Percentiles rank a stretch among this genome's conserved stretches.
Evolutionary conservation across 169 alveolate species (phyloP).

Genomic region (Plasmodium coatneyi): DNA sequence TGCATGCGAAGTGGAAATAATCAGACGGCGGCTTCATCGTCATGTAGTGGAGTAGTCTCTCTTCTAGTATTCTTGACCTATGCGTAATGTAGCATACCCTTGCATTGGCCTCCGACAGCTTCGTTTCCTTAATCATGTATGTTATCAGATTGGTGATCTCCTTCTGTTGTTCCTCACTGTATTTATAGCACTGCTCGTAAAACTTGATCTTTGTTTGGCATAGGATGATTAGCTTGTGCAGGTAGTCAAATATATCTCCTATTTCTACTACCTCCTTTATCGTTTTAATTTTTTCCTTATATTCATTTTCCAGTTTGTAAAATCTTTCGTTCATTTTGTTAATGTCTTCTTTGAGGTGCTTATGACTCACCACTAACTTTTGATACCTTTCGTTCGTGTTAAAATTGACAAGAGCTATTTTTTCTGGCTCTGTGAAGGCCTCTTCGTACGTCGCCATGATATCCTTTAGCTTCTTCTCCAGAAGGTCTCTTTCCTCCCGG

Average conservation of each 20-base stretch:
- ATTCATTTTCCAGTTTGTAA: constrained; percentile 45
- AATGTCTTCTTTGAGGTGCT: constrained; percentile 32
- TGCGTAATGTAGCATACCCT: constrained; percentile 55
- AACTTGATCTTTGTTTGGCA: constrained; percentile 60
- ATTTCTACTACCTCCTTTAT: constrained; percentile 67
- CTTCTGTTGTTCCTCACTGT: constrained; percentile 46
- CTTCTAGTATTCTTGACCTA: constrained; percentile 62
- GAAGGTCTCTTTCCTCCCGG: constrained; percentile 2
- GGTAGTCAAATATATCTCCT: constrained; percentile 67
- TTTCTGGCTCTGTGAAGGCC: constrained; percentile 40
- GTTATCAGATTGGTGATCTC: constrained; percentile 6
- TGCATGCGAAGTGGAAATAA: constrained; percentile 59
- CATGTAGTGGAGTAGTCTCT: constrained; percentile 20
- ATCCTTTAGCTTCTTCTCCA: constrained; percentile 42
- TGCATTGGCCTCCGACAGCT: constrained; percentile 57
- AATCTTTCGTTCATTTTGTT: constrained; percentile 41
- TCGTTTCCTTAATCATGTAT: constrained; percentile 60
- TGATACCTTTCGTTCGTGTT: constrained; percentile 59
- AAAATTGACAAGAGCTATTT: constrained; percentile 32
- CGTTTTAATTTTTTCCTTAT: constrained; percentile 54
- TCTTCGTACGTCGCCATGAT: constrained; percentile 57
- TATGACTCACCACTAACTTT: constrained; percentile 28
- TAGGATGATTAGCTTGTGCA: constrained; percentile 40
- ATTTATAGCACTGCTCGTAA: constrained; percentile 52
- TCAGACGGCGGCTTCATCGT: constrained; percentile 33